phyloP scores from a whole-genome alignment of 208 protist genomes.

The Leptomonas seymouri region DNA sequence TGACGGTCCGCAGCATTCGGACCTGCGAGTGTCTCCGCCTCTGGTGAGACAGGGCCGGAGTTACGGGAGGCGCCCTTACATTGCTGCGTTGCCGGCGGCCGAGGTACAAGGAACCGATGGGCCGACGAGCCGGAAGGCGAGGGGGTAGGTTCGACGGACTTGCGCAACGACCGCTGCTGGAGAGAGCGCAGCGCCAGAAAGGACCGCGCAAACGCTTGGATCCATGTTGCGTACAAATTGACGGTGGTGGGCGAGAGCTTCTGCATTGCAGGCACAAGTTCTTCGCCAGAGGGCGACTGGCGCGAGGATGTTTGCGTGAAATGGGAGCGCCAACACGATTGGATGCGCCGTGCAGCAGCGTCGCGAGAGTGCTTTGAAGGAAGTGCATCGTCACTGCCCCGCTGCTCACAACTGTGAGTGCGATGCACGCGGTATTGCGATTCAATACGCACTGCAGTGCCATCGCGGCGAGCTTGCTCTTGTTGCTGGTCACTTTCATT shows the following conservation, averaged over 20 bases:
- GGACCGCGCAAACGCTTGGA: conserved; percentile 48
- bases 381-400: neutral
- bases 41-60: neutral
- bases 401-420: conserved; percentile 15
- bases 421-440: conserved; percentile 68
- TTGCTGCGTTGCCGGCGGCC: neutral
- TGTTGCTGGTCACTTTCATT: neutral
- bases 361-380: conserved; percentile 16
- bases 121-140: neutral
- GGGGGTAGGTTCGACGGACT: neutral
- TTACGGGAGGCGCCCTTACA: neutral
- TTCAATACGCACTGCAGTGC: conserved; percentile 46
- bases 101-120: neutral
- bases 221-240: conserved; percentile 57
- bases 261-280: neutral
- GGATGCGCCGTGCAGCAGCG: conserved; percentile 42
- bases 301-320: conserved; percentile 36
- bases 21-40: neutral
- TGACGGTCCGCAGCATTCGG: neutral
- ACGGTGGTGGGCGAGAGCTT: conserved; percentile 38
- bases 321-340: conserved; percentile 50
- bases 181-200: conserved; percentile 11
- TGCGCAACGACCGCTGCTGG: neutral
- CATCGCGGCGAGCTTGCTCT: neutral
- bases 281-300: conserved; percentile 27